Percentiles rank a stretch among this genome's conserved stretches.
Conservation (phyloP, 306 rosid genomes). For the Rubus parviflorus region DNA sequence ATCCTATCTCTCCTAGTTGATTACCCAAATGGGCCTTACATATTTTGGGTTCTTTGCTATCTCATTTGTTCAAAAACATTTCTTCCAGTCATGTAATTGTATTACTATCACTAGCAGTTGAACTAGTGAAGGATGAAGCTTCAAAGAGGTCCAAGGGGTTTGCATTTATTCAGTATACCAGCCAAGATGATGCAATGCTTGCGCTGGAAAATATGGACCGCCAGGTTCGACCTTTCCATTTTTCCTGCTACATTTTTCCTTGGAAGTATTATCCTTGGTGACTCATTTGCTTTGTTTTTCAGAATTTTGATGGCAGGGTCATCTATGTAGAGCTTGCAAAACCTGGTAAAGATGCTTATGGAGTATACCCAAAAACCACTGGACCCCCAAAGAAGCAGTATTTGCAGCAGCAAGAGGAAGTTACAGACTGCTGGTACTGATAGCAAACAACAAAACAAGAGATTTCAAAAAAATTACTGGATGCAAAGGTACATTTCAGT, state of each 20-base stretch:
- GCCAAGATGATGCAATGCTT: slow-evolving; percentile 76
- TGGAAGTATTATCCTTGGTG: slow-evolving; percentile 5
- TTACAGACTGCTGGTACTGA: slow-evolving; percentile 90
- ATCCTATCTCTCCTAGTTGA: slow-evolving; percentile 6
- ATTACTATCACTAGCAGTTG: slow-evolving; percentile 43
- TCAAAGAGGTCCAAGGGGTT: slow-evolving; percentile 64
- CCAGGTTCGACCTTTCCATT: slow-evolving; percentile 50
- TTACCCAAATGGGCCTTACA: neutral
- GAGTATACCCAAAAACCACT: slow-evolving; percentile 46
- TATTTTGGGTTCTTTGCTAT: neutral
- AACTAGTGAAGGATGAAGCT: slow-evolving; percentile 52
- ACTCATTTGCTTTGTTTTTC: slow-evolving; percentile 16
- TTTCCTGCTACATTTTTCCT: neutral
- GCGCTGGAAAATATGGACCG: slow-evolving; percentile 89
- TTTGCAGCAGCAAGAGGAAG: slow-evolving; percentile 55
- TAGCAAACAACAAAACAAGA: neutral
- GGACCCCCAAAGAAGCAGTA: slow-evolving; percentile 72
- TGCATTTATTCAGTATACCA: slow-evolving; percentile 84
- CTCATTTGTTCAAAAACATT: slow-evolving; percentile 3
- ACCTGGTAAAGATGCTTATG: slow-evolving; percentile 48
- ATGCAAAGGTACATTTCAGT: slow-evolving; percentile 9
- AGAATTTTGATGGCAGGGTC: slow-evolving; percentile 64
- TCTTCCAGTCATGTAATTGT: slow-evolving; percentile 2
- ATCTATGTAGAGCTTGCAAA: slow-evolving; percentile 70
- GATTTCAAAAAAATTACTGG: neutral